A percentile compares a stretch with the other conserved stretches of the same genome.
Conservation (phyloP, 192 early-diverging fungal species). For the Coemansia sp. region DNA sequence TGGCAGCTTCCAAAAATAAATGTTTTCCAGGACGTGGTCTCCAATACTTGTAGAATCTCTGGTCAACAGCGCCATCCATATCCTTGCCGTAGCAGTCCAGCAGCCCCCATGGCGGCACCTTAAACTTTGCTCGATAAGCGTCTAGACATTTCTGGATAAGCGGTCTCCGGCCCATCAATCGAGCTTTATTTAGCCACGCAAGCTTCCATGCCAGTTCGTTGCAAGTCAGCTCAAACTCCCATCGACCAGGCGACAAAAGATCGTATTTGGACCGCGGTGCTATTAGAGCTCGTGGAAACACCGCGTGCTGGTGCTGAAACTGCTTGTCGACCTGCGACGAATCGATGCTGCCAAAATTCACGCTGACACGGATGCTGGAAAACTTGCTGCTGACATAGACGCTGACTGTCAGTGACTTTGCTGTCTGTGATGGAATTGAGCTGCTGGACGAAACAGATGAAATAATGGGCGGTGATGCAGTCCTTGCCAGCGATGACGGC, state of each 20-base stretch:
- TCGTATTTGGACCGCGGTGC: constrained; percentile 35
- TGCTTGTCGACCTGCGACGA: constrained; percentile 10
- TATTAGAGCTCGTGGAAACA: constrained; percentile 49
- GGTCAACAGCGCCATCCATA: constrained; percentile 30
- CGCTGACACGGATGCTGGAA: constrained; percentile 36
- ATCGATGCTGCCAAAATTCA: constrained; percentile 33
- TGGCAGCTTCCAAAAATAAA: neutral
- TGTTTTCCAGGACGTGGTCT: constrained; percentile 23
- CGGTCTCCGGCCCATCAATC: constrained; percentile 37
- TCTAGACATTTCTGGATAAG: constrained; percentile 54
- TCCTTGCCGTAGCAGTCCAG: constrained; percentile 18
- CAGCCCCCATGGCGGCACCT: constrained; percentile 43
- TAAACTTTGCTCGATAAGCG: constrained; percentile 43
- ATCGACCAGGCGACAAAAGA: constrained; percentile 53
- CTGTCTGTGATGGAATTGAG: constrained; percentile 14
- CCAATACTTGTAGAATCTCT: constrained; percentile 45
- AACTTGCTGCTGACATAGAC: constrained; percentile 37
- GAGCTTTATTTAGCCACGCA: constrained; percentile 67
- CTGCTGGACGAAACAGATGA: constrained; percentile 1
- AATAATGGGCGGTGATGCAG: neutral
- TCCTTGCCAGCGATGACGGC: neutral
- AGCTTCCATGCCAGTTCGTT: constrained; percentile 86
- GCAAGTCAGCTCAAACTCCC: constrained; percentile 81
- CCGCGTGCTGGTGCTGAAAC: constrained; percentile 44
- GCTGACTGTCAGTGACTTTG: constrained; percentile 31